Base-by-base conservation (phyloP, 768 basidiomycete genomes). In the Tricholoma hemisulphureum region DNA sequence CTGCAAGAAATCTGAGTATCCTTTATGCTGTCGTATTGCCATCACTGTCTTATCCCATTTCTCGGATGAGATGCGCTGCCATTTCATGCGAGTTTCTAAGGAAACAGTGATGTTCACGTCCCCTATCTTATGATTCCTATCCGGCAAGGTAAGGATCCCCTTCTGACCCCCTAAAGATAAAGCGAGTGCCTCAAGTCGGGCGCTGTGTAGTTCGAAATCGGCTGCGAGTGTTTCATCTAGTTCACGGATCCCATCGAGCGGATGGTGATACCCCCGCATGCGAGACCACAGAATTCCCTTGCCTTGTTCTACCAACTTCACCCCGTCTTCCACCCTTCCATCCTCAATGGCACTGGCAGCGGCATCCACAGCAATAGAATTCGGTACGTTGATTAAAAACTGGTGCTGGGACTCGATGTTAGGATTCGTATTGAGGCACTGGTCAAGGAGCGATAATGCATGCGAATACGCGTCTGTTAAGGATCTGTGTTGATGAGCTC, bases 261-360 rank as follows among this genome's bases (percentile, higher is more conserved):
- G 46, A n/a, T 29, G 29, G 0, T 58, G 32, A 23, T 54, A 61
- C 13, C 62, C 31, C 2, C 32, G 29, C 53, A 64, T 20, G 21
- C 56, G 52, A 1, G 58, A 43, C 70, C 70, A 70, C 23, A 69
- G 46, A 3, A 70, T 51, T 4, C 62, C 43, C 7, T 64, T 58
- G 7, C 69, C 67, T 20, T 62, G 59, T 46, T 71, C 69, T 3
- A 71, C 56, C 51, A 63, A 51, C 49, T 71, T 64, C 4, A 71
- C 51, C n/a, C 67, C 69, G 6, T 50, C 53, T 6, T 67, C 50
- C 5, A 63, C 43, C 6, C 66, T 56, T 13, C 55, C 58, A 1
- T 35, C 18, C 21, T 61, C 60, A 14, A 72, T 65, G 5, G 71
- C 69, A 14, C 58, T 60, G 16, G 69, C 65, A 1, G 67, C 68